A percentile compares a stretch with the other conserved stretches of the same genome.
Evolutionary conservation across 768 basidiomycete genomes (phyloP).

Genomic region (Pisolithus microcarpus): DNA sequence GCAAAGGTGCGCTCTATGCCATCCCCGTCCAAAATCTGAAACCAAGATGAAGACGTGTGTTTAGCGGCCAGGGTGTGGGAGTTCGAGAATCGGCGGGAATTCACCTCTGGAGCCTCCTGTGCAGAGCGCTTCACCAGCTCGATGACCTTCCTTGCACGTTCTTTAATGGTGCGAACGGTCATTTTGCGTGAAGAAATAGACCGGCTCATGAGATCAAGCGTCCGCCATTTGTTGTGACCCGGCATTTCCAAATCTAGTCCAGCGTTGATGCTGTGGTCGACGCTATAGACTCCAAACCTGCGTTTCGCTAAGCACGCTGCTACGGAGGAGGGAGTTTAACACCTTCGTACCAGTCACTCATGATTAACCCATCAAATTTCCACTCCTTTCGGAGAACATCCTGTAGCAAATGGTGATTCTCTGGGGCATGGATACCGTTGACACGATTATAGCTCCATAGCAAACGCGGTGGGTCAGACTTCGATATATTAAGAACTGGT

Average conservation of each 20-base stretch:
- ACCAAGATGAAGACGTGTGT: not conserved
- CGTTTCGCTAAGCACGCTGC: not conserved
- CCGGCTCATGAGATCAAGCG: conserved; percentile 58
- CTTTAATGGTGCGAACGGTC: conserved; percentile 55
- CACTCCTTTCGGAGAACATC: conserved; percentile 67
- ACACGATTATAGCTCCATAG: conserved; percentile 58
- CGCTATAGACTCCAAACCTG: conserved; percentile 68
- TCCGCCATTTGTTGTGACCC: conserved; percentile 69
- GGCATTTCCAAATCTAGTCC: conserved; percentile 80
- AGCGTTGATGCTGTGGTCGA: conserved; percentile 61
- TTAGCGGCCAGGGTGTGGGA: not conserved
- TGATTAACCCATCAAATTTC: conserved; percentile 65
- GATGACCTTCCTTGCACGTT: conserved; percentile 58
- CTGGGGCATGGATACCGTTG: conserved; percentile 67
- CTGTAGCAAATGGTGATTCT: conserved; percentile 52
- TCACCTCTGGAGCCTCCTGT: conserved; percentile 55
- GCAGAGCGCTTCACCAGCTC: conserved; percentile 67
- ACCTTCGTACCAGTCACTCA: conserved; percentile 68
- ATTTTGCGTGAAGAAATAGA: conserved; percentile 57
- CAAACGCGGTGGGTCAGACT: not conserved
- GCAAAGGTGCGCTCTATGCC: conserved; percentile 58
- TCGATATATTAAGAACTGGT: not conserved
- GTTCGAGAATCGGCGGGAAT: not conserved
- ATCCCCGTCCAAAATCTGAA: conserved; percentile 63
- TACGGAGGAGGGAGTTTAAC: not conserved